A percentile compares a stretch with the other conserved stretches of the same genome.
These are phyloP conservation scores for Metschnikowia amazonensis DNA, from an alignment of 805 yeast genomes.

Conservation along the genomic window DNA sequence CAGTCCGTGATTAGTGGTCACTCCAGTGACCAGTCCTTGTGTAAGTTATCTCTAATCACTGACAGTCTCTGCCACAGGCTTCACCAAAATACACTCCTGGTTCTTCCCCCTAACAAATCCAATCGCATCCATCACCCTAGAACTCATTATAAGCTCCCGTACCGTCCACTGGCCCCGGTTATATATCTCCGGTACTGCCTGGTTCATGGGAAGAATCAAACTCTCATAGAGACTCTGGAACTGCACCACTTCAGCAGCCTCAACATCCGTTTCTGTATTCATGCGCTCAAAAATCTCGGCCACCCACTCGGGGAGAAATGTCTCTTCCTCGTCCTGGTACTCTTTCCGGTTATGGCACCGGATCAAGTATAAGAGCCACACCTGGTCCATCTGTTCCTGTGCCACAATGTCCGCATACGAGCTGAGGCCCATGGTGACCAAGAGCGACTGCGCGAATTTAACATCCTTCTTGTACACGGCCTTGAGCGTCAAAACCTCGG, in stretches of 20 bases:
- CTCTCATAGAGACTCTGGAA: constrained; percentile 51
- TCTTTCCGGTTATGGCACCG: constrained; percentile 48
- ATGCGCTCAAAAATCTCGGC: constrained; percentile 35
- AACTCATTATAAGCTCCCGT: constrained; percentile 47
- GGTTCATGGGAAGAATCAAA: constrained; percentile 45
- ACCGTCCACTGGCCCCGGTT: constrained; percentile 48
- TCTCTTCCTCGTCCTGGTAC: constrained; percentile 20
- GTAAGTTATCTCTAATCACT: too few species aligned
- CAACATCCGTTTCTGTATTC: constrained; percentile 35
- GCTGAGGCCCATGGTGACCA: constrained; percentile 54
- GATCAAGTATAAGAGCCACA: constrained; percentile 59
- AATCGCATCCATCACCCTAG: constrained; percentile 48
- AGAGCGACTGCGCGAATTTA: constrained; percentile 49
- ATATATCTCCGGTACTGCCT: constrained; percentile 56
- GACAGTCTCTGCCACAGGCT: not conserved
- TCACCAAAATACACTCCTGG: constrained; percentile 41
- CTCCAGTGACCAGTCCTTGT: too few species aligned
- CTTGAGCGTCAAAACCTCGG: constrained; percentile 50
- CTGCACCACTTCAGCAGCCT: constrained; percentile 52
- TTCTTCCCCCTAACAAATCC: constrained; percentile 46
- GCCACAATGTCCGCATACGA: constrained; percentile 49
- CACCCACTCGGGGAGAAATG: constrained; percentile 52
- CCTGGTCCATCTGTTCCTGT: constrained; percentile 52
- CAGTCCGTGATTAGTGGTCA: too few species aligned
- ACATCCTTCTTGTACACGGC: constrained; percentile 53